Evolutionary conservation across 1,284 basidiomycete species (phyloP).

Genomic region (Fomitiporia mediterranea): DNA sequence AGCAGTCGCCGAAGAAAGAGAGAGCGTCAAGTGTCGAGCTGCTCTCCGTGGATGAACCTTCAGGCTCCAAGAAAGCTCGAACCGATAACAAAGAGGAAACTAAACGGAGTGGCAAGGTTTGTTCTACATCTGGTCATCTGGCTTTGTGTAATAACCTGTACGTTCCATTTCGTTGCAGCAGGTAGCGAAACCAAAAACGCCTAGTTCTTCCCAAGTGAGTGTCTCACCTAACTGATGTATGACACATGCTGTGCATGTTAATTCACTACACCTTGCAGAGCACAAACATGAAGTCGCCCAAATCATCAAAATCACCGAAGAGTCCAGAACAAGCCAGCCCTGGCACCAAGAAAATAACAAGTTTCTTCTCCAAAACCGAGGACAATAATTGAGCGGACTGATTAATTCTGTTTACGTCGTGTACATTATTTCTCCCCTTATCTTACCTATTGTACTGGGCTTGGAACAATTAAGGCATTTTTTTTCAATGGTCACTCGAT

Average conservation of each 20-base stretch:
- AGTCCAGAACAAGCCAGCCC: neutral
- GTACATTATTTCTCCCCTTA: no score
- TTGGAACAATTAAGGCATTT: no score
- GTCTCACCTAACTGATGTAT: no score
- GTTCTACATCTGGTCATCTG: no score
- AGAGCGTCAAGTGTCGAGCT: slow-evolving; percentile 12
- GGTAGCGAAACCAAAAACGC: no score
- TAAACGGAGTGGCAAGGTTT: neutral
- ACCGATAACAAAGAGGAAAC: neutral
- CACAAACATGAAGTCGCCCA: neutral
- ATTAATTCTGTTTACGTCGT: neutral
- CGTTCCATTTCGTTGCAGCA: no score
- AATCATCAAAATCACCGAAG: neutral
- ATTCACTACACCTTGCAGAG: neutral
- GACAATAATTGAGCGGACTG: neutral
- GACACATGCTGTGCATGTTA: neutral
- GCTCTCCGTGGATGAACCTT: slow-evolving; percentile 6
- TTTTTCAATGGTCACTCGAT: neutral
- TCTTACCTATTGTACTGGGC: no score
- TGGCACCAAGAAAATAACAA: slow-evolving; percentile 6
- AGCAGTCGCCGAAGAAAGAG: slow-evolving; percentile 1
- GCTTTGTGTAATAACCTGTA: no score
- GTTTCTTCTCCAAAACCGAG: slow-evolving; percentile 10
- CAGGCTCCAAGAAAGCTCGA: slow-evolving; percentile 4
- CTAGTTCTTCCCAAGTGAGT: neutral